These are phyloP conservation scores for Suaeda aralocaspica DNA, from an alignment of 148 eudicot genomes.

Conservation along the genomic window DNA sequence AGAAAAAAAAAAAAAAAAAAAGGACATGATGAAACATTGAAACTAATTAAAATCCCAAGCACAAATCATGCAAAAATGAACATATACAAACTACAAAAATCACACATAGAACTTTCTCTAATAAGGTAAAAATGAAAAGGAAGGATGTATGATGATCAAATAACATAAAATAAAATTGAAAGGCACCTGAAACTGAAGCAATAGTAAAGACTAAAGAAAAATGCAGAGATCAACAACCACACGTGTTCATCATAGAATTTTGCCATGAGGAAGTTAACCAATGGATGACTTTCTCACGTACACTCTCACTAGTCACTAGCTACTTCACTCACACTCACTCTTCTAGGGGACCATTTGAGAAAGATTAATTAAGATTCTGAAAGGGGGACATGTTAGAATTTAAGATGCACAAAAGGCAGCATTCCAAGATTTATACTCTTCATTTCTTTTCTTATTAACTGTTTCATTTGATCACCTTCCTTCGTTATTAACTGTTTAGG, in stretches of 20 bases:
- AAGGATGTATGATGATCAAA: background rate
- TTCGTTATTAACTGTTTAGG: background rate
- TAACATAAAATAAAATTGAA: background rate
- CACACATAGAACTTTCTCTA: background rate
- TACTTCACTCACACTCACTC: background rate
- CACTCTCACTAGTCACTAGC: background rate
- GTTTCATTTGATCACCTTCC: constrained; percentile 15
- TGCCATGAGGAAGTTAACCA: background rate
- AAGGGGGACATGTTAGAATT: constrained; percentile 11
- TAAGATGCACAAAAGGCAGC: background rate
- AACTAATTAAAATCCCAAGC: no score
- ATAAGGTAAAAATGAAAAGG: background rate
- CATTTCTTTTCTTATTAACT: background rate
- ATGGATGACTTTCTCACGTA: background rate
- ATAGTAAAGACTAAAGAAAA: background rate
- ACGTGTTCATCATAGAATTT: constrained; percentile 8
- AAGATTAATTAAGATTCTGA: constrained; percentile 10
- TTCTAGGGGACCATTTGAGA: constrained; percentile 19
- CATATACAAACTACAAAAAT: no score
- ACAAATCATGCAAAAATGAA: no score
- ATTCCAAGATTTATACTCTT: background rate
- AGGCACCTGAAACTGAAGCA: constrained; percentile 25
- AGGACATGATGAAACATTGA: no score
- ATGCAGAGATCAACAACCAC: background rate
- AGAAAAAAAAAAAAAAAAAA: no score